These are phyloP conservation scores for Sordariomycetes sp. DNA, from an alignment of 2,329 filamentous ascomycete species.

Conservation along the genomic window DNA sequence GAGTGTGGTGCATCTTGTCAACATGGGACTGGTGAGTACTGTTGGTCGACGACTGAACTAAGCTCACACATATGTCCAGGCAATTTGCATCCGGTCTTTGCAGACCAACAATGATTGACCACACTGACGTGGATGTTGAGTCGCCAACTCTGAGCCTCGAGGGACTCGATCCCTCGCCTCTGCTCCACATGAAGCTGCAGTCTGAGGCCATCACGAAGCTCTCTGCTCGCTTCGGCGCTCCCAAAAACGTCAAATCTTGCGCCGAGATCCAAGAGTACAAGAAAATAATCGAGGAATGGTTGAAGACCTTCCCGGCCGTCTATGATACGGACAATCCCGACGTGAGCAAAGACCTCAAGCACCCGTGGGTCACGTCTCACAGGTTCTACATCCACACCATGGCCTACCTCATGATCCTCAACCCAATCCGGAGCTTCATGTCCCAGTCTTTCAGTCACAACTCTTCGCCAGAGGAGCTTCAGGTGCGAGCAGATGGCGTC, in stretches of 20 bases:
- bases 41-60: not conserved
- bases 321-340: conserved; percentile 30
- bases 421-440: conserved; percentile 36
- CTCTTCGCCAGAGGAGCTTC: conserved; percentile 18
- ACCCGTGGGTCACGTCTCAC: conserved; percentile 33
- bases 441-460: conserved; percentile 20
- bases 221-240: conserved; percentile 18
- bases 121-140: conserved; percentile 18
- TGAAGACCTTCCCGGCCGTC: conserved; percentile 27
- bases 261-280: conserved; percentile 22
- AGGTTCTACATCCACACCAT: conserved; percentile 34
- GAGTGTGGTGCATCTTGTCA: conserved; percentile 21
- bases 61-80: conserved; percentile 11
- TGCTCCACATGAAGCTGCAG: conserved; percentile 26
- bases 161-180: conserved; percentile 18
- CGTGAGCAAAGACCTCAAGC: conserved; percentile 24
- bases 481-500: conserved; percentile 27
- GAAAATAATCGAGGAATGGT: conserved; percentile 28
- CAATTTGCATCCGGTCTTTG: conserved; percentile 23
- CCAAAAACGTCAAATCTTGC: conserved; percentile 15
- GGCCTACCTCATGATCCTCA: conserved; percentile 34
- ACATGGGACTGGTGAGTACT: conserved; percentile 21
- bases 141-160: conserved; percentile 23
- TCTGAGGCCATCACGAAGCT: conserved; percentile 20
- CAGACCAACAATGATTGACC: conserved; percentile 23